Conservation (phyloP, 257 asterid species). For the Parsonsia alboflavescens region DNA sequence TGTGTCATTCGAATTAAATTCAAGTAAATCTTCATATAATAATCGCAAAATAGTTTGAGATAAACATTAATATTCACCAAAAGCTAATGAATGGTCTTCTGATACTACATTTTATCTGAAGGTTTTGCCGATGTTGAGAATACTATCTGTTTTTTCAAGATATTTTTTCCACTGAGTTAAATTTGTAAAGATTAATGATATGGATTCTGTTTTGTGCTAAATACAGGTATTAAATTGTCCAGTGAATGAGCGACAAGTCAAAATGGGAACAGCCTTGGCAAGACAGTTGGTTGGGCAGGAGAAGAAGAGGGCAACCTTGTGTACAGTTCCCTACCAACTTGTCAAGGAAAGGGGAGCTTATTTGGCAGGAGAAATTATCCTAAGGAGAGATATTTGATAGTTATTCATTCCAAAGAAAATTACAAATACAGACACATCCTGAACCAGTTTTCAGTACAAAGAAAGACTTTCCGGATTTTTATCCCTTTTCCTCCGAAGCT, state of each 20-base stretch:
- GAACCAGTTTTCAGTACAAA: not conserved
- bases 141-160: too few relatives aligned
- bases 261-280: conserved; percentile 1
- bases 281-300: conserved; percentile 19
- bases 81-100: too few relatives aligned
- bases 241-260: not conserved
- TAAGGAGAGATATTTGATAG: not conserved
- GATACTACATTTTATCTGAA: too few relatives aligned
- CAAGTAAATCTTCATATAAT: too few relatives aligned
- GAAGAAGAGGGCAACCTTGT: not conserved
- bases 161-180: too few relatives aligned
- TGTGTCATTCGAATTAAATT: too few relatives aligned
- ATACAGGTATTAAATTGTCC: not conserved
- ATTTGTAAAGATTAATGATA: too few relatives aligned
- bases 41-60: too few relatives aligned
- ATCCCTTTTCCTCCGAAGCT: not conserved
- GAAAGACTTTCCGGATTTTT: not conserved
- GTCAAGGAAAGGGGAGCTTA: not conserved
- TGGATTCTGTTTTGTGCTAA: too few relatives aligned
- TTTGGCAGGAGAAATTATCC: not conserved
- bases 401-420: not conserved
- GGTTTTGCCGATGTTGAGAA: too few relatives aligned
- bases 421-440: not conserved
- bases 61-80: too few relatives aligned
- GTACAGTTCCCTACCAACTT: conserved; percentile 7